Evolutionary conservation across 768 basidiomycete species (phyloP), one percentile per base, ranked within the genome.

Genomic region (Agaricus sinodeliciosus): DNA sequence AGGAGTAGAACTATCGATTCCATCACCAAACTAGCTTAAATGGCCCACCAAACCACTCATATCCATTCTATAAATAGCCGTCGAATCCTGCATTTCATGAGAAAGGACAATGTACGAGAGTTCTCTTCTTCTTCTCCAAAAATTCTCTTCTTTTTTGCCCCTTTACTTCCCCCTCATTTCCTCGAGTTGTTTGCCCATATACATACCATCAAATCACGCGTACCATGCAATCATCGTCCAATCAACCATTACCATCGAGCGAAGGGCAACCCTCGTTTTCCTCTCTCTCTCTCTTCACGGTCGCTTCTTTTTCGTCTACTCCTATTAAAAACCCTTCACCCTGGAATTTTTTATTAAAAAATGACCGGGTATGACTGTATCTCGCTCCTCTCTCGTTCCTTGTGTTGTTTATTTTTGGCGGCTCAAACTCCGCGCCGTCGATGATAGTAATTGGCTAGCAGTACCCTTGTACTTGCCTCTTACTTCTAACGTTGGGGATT

Each of bases 341-440:
- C 44, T 41, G 31, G 9, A 41, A n/a, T 37, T 53, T 37, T 53
- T 27, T 36, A 51, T 42, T 43, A 44, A 18, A 44, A 18, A 34
- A 53, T 15, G 7, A 4, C 36, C 51, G 51, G 51, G 31, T 53
- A 40, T 53, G 43, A 53, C 51, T 53, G 44, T 46, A 41, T 28
- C 37, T 22, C 9, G 44, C 51, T 53, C 51, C 51, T 40, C 51
- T 46, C 26, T 43, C 45, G 31, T 31, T 31, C 31, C 31, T 31
- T 31, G 31, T 31, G 31, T 8, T 8, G 2, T 3, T 31, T 31
- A 3, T 3, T 31, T 31, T 31, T 2, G 11, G 31, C 7, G 31
- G 31, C 7, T 31, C 31, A 11, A 31, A 31, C 31, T 11, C 31
- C 31, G 31, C 31, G 28, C 28, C 9, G 11, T 31, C 6, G 31